Evolutionary conservation across 2,329 filamentous ascomycete genomes (phyloP), one percentile per base, ranked within the genome.

Genomic region (Sporothrix brunneoviolacea): DNA sequence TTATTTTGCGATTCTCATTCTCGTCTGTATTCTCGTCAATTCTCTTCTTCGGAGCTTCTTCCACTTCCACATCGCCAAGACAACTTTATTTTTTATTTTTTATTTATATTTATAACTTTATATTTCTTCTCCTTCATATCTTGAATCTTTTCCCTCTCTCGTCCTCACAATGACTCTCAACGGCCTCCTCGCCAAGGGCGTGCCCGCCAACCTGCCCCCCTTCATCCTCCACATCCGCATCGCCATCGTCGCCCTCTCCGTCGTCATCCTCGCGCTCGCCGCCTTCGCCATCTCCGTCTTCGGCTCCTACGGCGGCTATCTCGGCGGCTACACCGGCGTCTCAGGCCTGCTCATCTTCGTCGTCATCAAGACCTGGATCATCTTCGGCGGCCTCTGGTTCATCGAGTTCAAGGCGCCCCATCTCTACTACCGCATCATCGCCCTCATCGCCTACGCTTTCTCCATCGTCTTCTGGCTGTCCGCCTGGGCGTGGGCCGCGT

Each of bases 291-390:
- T 70, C 13, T 67, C 68, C 2, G 53, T 72, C 13, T 64, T 64
- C 15, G 58, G 59, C 15, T 52, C 54, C 15, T 47, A 54, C 15
- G 56, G 50, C 3, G 45, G 51, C 33, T 60, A 60, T 40, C 58
- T 62, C 49, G 49, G 30, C 16, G 60, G 59, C 49, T 50, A 53
- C 50, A 57, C 61, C 4, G 67, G 67, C 4, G 64, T 68, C 4
- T 63, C 65, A 2, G 69, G 66, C 32, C 72, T 76, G 54, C 61
- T 74, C 38, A 68, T 74, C 54, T 76, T 75, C 51, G 66, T 72
- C 32, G 24, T 62, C 45, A 65, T 72, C 58, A 64, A 65, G 53
- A 71, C 68, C 28, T 68, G 65, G 61, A 56, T 73, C 53, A 55
- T 72, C 54, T 65, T 71, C 37, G 71, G 70, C 44, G 57, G 57